Evolutionary conservation across 768 basidiomycete species (phyloP), one percentile per base, ranked within the genome.

Genomic region (Phlebiopsis gigantea): DNA sequence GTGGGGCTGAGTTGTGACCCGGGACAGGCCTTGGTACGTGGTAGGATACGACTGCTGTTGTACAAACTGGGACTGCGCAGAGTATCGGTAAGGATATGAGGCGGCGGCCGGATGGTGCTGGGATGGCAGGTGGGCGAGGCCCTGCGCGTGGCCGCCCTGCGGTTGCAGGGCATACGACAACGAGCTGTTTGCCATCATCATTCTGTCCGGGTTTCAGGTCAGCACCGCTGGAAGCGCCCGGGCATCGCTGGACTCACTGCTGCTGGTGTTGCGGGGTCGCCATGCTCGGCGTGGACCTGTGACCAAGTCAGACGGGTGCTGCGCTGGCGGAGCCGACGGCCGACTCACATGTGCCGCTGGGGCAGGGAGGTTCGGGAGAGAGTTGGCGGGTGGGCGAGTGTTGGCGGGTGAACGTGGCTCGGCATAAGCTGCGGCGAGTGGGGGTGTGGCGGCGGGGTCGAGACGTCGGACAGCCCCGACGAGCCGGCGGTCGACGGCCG

Each of bases 401-500:
- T 19, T 9, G 50, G 31, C 30, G 50, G 24, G 50, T 34, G 50
- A n/a, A n/a, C n/a, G n/a, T n/a, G n/a, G n/a, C n/a, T n/a, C n/a
- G n/a, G n/a, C n/a, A n/a, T n/a, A n/a, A n/a, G 77, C 22, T 85
- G 82, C 30, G 87, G 87, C 1, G 84, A 82, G 59, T 72, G 79
- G 53, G 87, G 82, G 51, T 87, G 79, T 21, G 82, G 85, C 4
- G 88, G 84, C 30, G 88, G 86, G 17, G 87, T 84, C 17, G 88
- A 88, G 5, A 79, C 74, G 57, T 88, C 87, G 24, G 87, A 88
- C 30, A 87, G 54, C 19, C 83, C 83, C 19, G 87, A 85, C 30
- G 88, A 90, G 15, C 82, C 83, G n/a, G 86, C 84, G 9, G 89
- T 88, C 1, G 86, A 89, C 30, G 87, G 87, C 29, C 84, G 75